These are phyloP conservation scores for Sporothrix inflata DNA, from an alignment of 2,329 filamentous ascomycete species.

Conservation along the genomic window DNA sequence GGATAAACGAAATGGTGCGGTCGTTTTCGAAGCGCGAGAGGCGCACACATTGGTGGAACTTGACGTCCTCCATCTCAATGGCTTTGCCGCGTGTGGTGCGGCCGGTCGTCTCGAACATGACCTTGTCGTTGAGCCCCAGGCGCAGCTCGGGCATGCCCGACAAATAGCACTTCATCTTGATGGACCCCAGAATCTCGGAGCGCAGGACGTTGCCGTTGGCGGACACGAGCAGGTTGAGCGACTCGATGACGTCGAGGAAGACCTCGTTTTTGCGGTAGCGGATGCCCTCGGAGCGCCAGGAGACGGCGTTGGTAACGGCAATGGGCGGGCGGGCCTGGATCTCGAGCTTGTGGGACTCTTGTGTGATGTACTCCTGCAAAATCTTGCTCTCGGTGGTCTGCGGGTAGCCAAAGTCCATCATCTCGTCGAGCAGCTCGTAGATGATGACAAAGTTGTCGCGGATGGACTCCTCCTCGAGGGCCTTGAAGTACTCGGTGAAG, in stretches of 20 bases:
- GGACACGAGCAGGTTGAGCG: conserved; percentile 91
- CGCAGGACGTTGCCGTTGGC: conserved; percentile 93
- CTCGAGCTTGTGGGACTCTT: conserved; percentile 98
- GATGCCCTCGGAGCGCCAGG: conserved; percentile 97
- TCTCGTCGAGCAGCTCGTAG: conserved; percentile 97
- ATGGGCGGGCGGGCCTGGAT: conserved; percentile 95
- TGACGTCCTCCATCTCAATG: conserved; percentile 99
- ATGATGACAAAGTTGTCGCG: conserved; percentile 99
- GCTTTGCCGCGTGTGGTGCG: conserved; percentile 92
- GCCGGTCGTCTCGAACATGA: conserved; percentile 98
- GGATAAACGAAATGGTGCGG: conserved; percentile 97
- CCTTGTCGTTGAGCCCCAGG: conserved; percentile 95
- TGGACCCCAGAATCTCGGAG: conserved; percentile 92
- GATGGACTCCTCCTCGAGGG: conserved; percentile 97
- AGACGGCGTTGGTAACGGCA: conserved; percentile 96
- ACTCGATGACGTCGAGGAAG: conserved; percentile 96
- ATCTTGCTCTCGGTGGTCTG: conserved; percentile 99
- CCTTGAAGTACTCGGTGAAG: conserved; percentile 99
- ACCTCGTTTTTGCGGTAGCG: conserved; percentile 99
- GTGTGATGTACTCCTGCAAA: conserved; percentile 97
- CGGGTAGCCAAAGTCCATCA: conserved; percentile 99
- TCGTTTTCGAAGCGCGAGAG: conserved; percentile 97
- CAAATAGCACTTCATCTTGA: conserved; percentile 99
- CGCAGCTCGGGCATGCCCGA: conserved; percentile 97
- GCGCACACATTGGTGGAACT: conserved; percentile 97